Conservation (phyloP, 345 rosid species). For the Salix suchowensis region DNA sequence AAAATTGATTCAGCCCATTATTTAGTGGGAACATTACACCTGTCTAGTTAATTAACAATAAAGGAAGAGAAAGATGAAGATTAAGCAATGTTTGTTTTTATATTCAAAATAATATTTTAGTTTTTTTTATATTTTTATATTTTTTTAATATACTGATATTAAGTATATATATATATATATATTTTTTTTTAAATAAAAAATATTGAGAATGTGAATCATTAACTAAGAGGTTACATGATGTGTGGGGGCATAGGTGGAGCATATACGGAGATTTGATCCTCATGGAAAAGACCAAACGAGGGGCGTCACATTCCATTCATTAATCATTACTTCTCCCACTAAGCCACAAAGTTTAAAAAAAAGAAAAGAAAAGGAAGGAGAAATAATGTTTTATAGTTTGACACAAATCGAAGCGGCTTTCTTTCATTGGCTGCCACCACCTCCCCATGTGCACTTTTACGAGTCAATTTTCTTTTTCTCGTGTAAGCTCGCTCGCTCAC, state of each 20-base stretch:
- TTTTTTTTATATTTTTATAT: no score
- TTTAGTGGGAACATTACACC: no score
- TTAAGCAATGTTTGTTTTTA: no score
- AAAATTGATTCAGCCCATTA: no score
- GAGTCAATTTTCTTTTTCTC: slow-evolving; percentile 24
- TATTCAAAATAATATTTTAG: no score
- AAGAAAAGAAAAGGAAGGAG: no score
- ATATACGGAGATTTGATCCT: slow-evolving; percentile 39
- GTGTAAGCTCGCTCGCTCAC: not conserved
- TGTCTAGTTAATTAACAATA: no score
- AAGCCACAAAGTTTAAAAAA: not conserved
- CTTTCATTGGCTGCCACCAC: slow-evolving; percentile 15
- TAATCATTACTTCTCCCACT: slow-evolving; percentile 28
- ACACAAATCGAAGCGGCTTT: slow-evolving; percentile 21
- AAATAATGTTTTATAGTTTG: not conserved
- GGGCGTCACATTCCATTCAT: slow-evolving; percentile 21
- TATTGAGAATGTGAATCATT: no score
- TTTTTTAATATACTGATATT: no score
- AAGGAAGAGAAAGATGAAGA: no score
- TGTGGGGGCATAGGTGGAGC: slow-evolving; percentile 49
- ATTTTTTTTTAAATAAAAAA: no score
- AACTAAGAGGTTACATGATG: slow-evolving; percentile 18
- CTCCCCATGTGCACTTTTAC: slow-evolving; percentile 8
- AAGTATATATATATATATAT: no score
- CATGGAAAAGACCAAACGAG: slow-evolving; percentile 33